Evolutionary conservation across 306 rosid genomes (phyloP), one percentile per base, ranked within the genome.

Genomic region (Malus sylvestris): DNA sequence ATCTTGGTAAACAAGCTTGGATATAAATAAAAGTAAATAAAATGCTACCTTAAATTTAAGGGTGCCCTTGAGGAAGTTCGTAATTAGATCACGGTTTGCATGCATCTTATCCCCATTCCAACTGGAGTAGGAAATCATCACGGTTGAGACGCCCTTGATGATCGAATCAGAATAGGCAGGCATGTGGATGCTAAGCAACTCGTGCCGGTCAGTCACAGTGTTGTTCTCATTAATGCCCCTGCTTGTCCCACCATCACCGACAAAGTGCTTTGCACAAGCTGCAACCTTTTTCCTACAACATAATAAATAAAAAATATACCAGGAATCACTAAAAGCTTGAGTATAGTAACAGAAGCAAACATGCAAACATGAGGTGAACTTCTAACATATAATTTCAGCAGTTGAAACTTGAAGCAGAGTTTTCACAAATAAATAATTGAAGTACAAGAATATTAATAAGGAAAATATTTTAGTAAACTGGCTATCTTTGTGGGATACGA

Each of bases 61-160:
- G 84, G 90, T 88, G 74, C 71, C 84, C 80, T 95, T 95, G 79
- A 95, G 95, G 77, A 89, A 84, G 70, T 88, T 89, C 29, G 88
- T 79, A 77, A 95, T 77, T 42, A 95, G 89, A 25, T 92, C 88
- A 64, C 27, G 93, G 79, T 92, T 83, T 27, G 97, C 93, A 78
- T 95, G 99, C 99, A 95, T 95, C 88, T 92, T 95, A 45, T 68
- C 83, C 25, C 99, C 97, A 42, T 95, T 95, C 99, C 97, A 95
- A 78, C 99, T 95, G 67, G 97, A 89, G 87, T 95, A 95, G 29
- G 97, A 95, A 79, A 85, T 86, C 99, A 95, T 95, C 70, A 92
- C 83, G 0, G 97, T 88, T 22, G 99, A 81, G 25, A 95, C 97
- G 22, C 99, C 99, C 85, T 89, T 92, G 78, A 89, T 71, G 76